Evolutionary conservation across 2,329 filamentous ascomycete species (phyloP), one percentile per base, ranked within the genome.

Genomic region (Epichloe festucae): DNA sequence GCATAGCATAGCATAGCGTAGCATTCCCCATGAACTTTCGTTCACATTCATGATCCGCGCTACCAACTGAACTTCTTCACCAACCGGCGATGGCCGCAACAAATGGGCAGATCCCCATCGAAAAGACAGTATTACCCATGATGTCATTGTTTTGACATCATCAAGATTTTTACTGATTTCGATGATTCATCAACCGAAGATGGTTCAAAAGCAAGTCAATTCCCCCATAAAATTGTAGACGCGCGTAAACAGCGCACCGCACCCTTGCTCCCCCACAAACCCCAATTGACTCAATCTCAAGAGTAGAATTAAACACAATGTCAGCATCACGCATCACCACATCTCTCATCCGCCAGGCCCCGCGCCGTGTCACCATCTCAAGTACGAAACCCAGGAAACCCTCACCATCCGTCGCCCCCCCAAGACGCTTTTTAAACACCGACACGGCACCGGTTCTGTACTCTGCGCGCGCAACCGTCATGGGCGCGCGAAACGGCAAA

Each of bases 361-460:
- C 40, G 12, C 40, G 34, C 14, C 21, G 19, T n/a, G 19, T 40
- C 41, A 14, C 19, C 41, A 34, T 15, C 48, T 23, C 17, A 12
- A 5, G n/a, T 12, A 42, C 11, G n/a, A 42, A 42, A 12, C 27
- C 27, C 27, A 42, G 4, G n/a, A 42, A 42, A 14, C 31, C 31
- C 31, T 31, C 31, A 10, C 17, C 17, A 23, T 19, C 40, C 7
- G 2, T 11, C 8, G n/a, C 10, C 40, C 7, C 10, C 40, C 10
- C 40, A 11, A n/a, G 40, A 10, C 65, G 67, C 43, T 61, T 62
- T 51, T 56, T 70, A 49, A 68, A 70, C 59, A 70, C 66, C 19
- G 63, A 67, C 31, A 64, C 64, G 1, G 68, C 68, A 1, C 68
- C 68, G 0, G 59, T 60, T 11, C 62, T 71, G 3, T 70, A 70